Evolutionary conservation across 306 rosid species (phyloP).

Genomic region (Myrica gale): DNA sequence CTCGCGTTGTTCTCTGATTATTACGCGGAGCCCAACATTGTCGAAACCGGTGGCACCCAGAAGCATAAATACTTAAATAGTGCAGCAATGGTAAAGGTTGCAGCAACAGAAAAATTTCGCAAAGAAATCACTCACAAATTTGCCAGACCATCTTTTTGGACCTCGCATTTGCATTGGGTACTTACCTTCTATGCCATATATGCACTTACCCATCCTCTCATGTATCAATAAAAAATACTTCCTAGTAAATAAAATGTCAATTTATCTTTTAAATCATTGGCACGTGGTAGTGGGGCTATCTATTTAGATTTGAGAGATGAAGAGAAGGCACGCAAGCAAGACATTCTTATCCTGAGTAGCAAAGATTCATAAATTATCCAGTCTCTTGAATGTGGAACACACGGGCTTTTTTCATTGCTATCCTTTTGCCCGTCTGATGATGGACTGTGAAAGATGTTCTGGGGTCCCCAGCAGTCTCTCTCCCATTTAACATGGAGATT

Average conservation of each 20-base stretch:
- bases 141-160: slow-evolving; percentile 49
- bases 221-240: too few relatives aligned
- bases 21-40: too few relatives aligned
- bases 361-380: not conserved
- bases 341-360: not conserved
- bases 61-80: too few relatives aligned
- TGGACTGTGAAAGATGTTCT: too few relatives aligned
- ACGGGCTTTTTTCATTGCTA: too few relatives aligned
- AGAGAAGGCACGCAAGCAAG: not conserved
- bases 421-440: too few relatives aligned
- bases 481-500: too few relatives aligned
- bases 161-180: slow-evolving; percentile 15
- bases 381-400: not conserved
- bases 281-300: not conserved
- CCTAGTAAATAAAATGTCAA: too few relatives aligned
- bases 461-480: too few relatives aligned
- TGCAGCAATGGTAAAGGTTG: not conserved
- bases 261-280: not conserved
- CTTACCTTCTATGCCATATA: not conserved
- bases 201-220: not conserved
- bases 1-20: not conserved
- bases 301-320: not conserved
- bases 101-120: not conserved
- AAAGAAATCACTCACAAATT: slow-evolving; percentile 45
- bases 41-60: too few relatives aligned